Conservation (phyloP, 805 yeast genomes). For the Metschnikowia matae region DNA sequence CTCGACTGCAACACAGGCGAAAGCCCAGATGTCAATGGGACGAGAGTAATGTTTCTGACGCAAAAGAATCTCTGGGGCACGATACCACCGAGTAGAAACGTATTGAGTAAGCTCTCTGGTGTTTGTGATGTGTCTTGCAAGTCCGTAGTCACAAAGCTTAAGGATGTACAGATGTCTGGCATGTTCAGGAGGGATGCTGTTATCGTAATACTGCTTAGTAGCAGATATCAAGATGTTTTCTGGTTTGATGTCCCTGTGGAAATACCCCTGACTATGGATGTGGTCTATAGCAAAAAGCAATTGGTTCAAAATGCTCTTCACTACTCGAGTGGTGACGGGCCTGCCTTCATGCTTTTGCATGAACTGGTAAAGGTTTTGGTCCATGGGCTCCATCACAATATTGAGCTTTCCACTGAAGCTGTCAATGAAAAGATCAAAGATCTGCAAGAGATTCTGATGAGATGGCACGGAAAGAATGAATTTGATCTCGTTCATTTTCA, state of each 20-base stretch:
- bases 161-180: constrained; percentile 51
- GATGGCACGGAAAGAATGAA: constrained; percentile 66
- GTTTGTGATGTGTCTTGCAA: constrained; percentile 59
- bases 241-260: constrained; percentile 92
- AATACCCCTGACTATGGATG: constrained; percentile 64
- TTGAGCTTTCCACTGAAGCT: constrained; percentile 54
- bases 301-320: constrained; percentile 68
- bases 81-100: constrained; percentile 82
- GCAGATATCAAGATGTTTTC: constrained; percentile 79
- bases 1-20: constrained; percentile 75
- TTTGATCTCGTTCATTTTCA: constrained; percentile 56
- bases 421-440: constrained; percentile 79
- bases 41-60: constrained; percentile 58
- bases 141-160: constrained; percentile 77
- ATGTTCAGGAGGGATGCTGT: constrained; percentile 37
- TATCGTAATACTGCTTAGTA: constrained; percentile 49
- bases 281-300: constrained; percentile 74
- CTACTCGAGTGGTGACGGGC: constrained; percentile 52
- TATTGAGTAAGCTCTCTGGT: constrained; percentile 63
- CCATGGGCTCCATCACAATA: constrained; percentile 87
- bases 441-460: constrained; percentile 67
- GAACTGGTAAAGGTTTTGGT: constrained; percentile 73
- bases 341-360: constrained; percentile 57
- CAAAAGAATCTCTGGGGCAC: constrained; percentile 76
- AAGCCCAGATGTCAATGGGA: constrained; percentile 84